Percentiles rank a stretch among this genome's conserved stretches.
Evolutionary conservation across 108 stramenopile species (phyloP).

Genomic region (Pseudonitzschia multiseries): DNA sequence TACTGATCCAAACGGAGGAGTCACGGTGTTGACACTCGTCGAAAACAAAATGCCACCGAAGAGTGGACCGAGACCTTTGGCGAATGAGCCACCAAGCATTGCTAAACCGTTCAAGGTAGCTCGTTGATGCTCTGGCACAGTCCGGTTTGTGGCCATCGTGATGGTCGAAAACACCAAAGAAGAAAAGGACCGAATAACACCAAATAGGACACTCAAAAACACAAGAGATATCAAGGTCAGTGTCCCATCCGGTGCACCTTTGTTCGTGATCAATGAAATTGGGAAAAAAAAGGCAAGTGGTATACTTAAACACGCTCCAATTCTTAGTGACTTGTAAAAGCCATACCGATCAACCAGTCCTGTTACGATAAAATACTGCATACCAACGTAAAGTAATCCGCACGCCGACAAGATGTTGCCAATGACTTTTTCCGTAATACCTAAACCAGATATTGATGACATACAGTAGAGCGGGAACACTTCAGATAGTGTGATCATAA

Average conservation of each 20-base stretch:
- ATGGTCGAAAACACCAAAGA: conserved; percentile 54
- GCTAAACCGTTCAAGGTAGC: conserved; percentile 71
- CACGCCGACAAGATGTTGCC: conserved; percentile 54
- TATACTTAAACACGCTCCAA: conserved; percentile 36
- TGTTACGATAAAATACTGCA: conserved; percentile 52
- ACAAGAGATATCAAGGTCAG: not conserved
- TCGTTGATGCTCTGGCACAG: conserved; percentile 55
- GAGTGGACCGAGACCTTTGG: conserved; percentile 55
- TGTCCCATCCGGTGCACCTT: conserved; percentile 22
- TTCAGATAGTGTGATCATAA: conserved; percentile 53
- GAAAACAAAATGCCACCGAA: conserved; percentile 46
- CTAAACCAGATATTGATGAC: conserved; percentile 52
- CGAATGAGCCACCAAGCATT: conserved; percentile 58
- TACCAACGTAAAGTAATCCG: conserved; percentile 52
- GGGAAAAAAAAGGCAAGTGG: conserved; percentile 19
- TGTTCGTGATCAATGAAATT: conserved; percentile 33
- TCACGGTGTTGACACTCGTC: conserved; percentile 14
- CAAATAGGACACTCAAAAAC: conserved; percentile 29
- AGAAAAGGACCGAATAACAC: conserved; percentile 18
- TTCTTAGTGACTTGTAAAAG: conserved; percentile 40
- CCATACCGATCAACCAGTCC: conserved; percentile 46
- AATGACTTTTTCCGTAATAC: conserved; percentile 57
- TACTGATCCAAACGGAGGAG: conserved; percentile 25
- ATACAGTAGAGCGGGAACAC: conserved; percentile 73
- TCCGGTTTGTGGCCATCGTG: conserved; percentile 56